These are phyloP conservation scores for Solanum hybrid DNA, from an alignment of 305 asterid species.

Conservation along the genomic window DNA sequence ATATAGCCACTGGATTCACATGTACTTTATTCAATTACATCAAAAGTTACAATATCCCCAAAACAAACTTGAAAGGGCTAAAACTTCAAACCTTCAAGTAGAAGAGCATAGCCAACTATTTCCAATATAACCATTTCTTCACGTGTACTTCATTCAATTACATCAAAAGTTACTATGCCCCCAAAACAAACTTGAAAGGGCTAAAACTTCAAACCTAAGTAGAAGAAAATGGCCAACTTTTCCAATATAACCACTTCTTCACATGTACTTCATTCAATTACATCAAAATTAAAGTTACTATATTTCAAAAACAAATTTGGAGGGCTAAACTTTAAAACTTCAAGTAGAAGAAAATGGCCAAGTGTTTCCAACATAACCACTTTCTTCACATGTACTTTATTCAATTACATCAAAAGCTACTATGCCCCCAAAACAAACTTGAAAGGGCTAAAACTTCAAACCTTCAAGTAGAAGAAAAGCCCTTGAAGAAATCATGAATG, in stretches of 20 bases:
- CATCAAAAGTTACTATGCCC: background rate
- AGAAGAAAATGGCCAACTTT: conserved; percentile 4
- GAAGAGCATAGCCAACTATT: background rate
- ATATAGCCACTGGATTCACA: too few species aligned
- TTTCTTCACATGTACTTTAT: too few species aligned
- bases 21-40: too few species aligned
- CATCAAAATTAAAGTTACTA: background rate
- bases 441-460: too few species aligned
- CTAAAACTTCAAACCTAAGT: background rate
- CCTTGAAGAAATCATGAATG: background rate
- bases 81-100: background rate
- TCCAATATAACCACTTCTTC: background rate
- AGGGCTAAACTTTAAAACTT: too few species aligned
- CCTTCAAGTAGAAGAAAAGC: background rate
- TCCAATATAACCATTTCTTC: background rate
- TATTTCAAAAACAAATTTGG: background rate
- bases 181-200: background rate
- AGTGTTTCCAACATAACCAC: too few species aligned
- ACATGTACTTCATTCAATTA: background rate
- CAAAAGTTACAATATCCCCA: too few species aligned
- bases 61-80: background rate
- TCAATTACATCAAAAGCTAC: background rate
- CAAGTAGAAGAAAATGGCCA: too few species aligned
- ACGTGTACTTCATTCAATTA: background rate
- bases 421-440: background rate